These are phyloP conservation scores for Podospora pseudocomata DNA, from an alignment of 495 filamentous ascomycete species.

Conservation along the genomic window DNA sequence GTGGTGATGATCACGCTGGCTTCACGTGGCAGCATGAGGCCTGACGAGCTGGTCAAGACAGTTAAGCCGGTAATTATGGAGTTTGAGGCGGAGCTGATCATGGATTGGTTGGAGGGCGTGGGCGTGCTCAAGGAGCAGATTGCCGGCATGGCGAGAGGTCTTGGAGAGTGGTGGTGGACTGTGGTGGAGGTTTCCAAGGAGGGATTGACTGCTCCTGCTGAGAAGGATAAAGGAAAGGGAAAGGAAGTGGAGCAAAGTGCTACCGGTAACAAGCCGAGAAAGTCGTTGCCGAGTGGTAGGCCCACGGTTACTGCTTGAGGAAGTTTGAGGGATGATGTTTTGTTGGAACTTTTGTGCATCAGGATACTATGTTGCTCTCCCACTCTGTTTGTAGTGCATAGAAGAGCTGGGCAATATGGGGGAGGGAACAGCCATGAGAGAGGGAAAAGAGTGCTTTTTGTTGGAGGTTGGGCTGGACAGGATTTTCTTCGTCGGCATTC, in stretches of 20 bases:
- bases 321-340: neutral
- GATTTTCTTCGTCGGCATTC: neutral
- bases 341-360: neutral
- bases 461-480: neutral
- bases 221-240: neutral
- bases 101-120: slow-evolving; percentile 60
- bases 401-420: neutral
- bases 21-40: slow-evolving; percentile 54
- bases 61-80: slow-evolving; percentile 58
- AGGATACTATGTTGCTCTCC: neutral
- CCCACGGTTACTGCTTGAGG: neutral
- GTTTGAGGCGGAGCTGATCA: slow-evolving; percentile 64
- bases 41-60: slow-evolving; percentile 49
- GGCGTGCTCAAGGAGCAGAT: slow-evolving; percentile 41
- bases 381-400: neutral
- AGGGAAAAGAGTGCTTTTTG: neutral
- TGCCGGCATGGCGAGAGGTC: slow-evolving; percentile 44
- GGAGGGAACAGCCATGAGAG: neutral
- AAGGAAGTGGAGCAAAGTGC: neutral
- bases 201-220: slow-evolving; percentile 8
- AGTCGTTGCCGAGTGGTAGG: slow-evolving; percentile 14
- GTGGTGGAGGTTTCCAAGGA: slow-evolving; percentile 33
- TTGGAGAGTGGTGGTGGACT: slow-evolving; percentile 71
- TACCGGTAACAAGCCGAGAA: slow-evolving; percentile 12
- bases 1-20: slow-evolving; percentile 58